phyloP scores from a whole-genome alignment of 2,329 filamentous ascomycete species.

The Rutstroemia sp. region DNA sequence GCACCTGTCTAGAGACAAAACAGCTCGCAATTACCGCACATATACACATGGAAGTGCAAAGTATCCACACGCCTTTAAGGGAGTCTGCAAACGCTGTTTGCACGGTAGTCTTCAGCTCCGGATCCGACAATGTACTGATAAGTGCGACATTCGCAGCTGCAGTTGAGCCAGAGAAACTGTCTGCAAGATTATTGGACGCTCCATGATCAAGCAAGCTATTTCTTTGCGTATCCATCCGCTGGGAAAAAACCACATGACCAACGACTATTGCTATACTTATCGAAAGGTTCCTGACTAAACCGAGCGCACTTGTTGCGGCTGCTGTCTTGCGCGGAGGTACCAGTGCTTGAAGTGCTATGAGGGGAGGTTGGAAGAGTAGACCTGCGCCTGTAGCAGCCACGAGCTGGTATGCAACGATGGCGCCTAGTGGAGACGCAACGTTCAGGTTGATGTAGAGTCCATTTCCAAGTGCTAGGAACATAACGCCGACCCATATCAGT shows the following conservation, averaged over 20 bases:
- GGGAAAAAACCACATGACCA: slow-evolving; percentile 40
- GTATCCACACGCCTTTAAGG: slow-evolving; percentile 22
- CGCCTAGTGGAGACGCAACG: slow-evolving; percentile 30
- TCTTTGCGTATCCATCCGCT: slow-evolving; percentile 29
- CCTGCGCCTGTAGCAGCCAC: slow-evolving; percentile 45
- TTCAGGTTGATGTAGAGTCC: slow-evolving; percentile 36
- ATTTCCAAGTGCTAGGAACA: slow-evolving; percentile 37
- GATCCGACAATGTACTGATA: neutral
- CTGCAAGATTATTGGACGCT: slow-evolving; percentile 25
- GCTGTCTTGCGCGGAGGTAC: slow-evolving; percentile 35
- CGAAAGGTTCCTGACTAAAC: slow-evolving; percentile 38
- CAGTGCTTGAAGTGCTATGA: slow-evolving; percentile 48
- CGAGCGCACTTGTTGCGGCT: slow-evolving; percentile 43
- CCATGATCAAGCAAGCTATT: slow-evolving; percentile 7
- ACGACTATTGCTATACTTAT: slow-evolving; percentile 38
- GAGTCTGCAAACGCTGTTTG: slow-evolving; percentile 15
- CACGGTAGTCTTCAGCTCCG: slow-evolving; percentile 9
- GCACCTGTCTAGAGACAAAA: slow-evolving; percentile 35
- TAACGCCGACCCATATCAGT: slow-evolving; percentile 37
- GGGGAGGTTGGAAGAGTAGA: slow-evolving; percentile 45
- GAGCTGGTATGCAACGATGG: slow-evolving; percentile 41
- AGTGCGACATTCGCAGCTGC: neutral
- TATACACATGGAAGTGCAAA: slow-evolving; percentile 16
- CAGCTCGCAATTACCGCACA: slow-evolving; percentile 32
- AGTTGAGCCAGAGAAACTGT: slow-evolving; percentile 23